Base-by-base conservation (phyloP, 108 stramenopile species). In the Fragilaria radians region DNA sequence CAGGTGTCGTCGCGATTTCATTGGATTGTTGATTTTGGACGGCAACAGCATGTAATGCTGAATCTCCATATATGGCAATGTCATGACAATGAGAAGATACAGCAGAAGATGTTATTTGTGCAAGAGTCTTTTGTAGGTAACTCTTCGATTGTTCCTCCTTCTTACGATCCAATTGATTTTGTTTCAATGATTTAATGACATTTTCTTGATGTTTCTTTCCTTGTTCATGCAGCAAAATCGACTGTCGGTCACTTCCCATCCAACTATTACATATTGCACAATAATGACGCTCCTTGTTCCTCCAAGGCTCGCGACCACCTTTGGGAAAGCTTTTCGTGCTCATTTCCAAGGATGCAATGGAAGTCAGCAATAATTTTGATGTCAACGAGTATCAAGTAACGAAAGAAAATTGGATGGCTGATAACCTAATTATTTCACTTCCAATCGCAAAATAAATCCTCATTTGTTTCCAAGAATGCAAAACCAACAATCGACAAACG, bases 181-280 rank as follows among this genome's bases (percentile, higher is more conserved):
- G 47, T 45, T 70, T 56, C 59, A 88, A 47, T 33, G 66, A 59
- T 28, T 68, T 58, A 53, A 85, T 81, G 30, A 86, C 77, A 30
- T 76, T 74, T 66, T 93, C 84, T 32, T 66, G 48, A 58, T 93
- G 91, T 59, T 88, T 93, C 66, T 81, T 85, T 2, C 91, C 91
- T 62, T 93, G 86, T 55, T 93, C 88, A 71, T 93, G 91, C 22
- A 83, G 54, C 23, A 76, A 36, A 48, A 89, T 93, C 28, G 86
- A 85, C 32, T 81, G 83, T 1, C 88, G 83, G 64, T 93, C 88
- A 48, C 62, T 68, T 17, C 78, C 83, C 86, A 88, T 89, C 91
- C 91, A 93, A 0, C 61, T 76, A 53, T 93, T 93, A 72, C 91
- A 93, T 3, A 82, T 59, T 9, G 74, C 64, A 59, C 91, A 93